Base-by-base conservation (phyloP, 139 green algal genomes). In the Tetraselmis striata region DNA sequence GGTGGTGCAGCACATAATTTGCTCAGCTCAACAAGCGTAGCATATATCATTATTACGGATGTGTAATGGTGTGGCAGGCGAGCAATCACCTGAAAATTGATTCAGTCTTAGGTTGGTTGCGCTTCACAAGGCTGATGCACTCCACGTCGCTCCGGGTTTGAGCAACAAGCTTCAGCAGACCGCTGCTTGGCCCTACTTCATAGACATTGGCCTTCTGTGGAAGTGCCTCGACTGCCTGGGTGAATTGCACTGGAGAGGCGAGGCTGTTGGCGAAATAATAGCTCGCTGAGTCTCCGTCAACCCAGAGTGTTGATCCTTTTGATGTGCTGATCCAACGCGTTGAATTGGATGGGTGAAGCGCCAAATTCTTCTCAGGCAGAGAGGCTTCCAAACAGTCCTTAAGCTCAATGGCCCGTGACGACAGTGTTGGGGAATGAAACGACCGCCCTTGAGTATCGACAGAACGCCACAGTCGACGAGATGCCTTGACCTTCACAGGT, bases 281-380 rank as follows among this genome's bases (percentile, higher is more conserved):
- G 45, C 18, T 67, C 11, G 45, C 45, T 25, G 11, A 67, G 45
- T 67, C 45, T 5, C 45, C 45, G 45, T 67, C 45, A n/a, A n/a
- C n/a, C n/a, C n/a, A n/a, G n/a, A n/a, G 45, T 67, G 45, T 67
- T 67, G n/a, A n/a, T 67, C 45, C 45, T 67, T 67, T 67, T 67
- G 45, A 18, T 18, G 18, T 5, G 45, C 45, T 67, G 45, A 67
- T 67, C 18, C 45, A 67, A 67, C 45, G 5, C 45, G 45, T 5
- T 5, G 45, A 67, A 25, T 67, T 67, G 45, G 18, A 5, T 67
- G n/a, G n/a, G n/a, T n/a, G n/a, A n/a, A n/a, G n/a, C n/a, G n/a
- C n/a, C n/a, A n/a, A n/a, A n/a, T n/a, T n/a, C n/a, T n/a, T n/a
- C n/a, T n/a, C n/a, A n/a, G n/a, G n/a, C n/a, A n/a, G n/a, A n/a